Conservation (phyloP, 108 stramenopile species). For the Cylindrotheca fusiformis region DNA sequence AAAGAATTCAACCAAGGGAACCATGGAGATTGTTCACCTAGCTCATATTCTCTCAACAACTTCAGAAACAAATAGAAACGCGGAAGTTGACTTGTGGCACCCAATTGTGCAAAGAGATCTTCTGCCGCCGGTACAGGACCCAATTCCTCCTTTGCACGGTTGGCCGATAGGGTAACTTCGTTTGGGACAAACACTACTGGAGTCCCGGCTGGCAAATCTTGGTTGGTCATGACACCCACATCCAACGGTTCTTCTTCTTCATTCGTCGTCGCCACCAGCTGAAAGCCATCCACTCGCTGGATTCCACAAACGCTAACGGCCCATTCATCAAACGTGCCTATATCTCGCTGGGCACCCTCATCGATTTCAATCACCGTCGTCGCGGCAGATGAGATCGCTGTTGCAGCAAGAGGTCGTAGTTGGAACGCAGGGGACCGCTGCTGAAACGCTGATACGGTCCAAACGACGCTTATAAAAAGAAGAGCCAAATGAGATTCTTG, state of each 20-base stretch:
- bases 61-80: conserved; percentile 43
- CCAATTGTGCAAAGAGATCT: conserved; percentile 22
- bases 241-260: conserved; percentile 14
- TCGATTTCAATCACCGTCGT: conserved; percentile 20
- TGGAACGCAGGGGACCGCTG: no score
- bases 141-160: conserved; percentile 34
- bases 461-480: no score
- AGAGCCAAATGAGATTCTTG: no score
- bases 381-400: not conserved
- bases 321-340: conserved; percentile 43
- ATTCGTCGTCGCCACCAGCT: conserved; percentile 26
- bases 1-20: conserved; percentile 49
- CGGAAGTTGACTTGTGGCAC: conserved; percentile 7
- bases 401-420: no score
- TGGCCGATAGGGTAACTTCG: conserved; percentile 35
- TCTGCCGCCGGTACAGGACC: conserved; percentile 27
- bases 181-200: conserved; percentile 44
- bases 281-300: conserved; percentile 41
- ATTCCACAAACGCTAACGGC: conserved; percentile 29
- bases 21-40: conserved; percentile 35
- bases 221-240: conserved; percentile 22
- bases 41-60: conserved; percentile 43
- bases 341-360: conserved; percentile 41
- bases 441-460: no score
- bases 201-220: conserved; percentile 33